A percentile compares a stretch with the other conserved stretches of the same genome.
Evolutionary conservation across 2,329 filamentous ascomycete genomes (phyloP).

Genomic region (Fusarium sarcochroum): DNA sequence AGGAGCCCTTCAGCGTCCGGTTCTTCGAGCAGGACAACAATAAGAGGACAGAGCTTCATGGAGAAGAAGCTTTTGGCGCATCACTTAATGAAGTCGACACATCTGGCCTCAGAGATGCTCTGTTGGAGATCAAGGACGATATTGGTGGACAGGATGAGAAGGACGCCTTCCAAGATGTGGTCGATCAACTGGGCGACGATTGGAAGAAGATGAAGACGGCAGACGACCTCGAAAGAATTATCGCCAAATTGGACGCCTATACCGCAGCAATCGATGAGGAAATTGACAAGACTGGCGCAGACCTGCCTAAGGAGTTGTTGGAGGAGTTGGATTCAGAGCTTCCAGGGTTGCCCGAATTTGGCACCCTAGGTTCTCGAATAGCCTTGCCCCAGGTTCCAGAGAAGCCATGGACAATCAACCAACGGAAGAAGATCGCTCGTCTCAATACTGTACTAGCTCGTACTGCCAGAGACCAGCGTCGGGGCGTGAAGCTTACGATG

Average conservation of each 20-base stretch:
- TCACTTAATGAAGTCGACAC: slow-evolving; percentile 56
- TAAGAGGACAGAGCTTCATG: slow-evolving; percentile 55
- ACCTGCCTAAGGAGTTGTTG: slow-evolving; percentile 52
- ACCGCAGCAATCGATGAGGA: slow-evolving; percentile 54
- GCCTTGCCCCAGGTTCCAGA: slow-evolving; percentile 55
- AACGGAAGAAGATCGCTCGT: slow-evolving; percentile 56
- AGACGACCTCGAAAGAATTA: slow-evolving; percentile 54
- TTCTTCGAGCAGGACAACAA: slow-evolving; percentile 64
- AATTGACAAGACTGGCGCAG: slow-evolving; percentile 51
- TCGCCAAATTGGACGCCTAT: slow-evolving; percentile 54
- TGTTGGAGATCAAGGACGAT: slow-evolving; percentile 57
- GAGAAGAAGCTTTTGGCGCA: slow-evolving; percentile 58
- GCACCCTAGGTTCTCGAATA: slow-evolving; percentile 44
- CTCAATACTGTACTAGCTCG: slow-evolving; percentile 53
- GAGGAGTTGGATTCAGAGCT: slow-evolving; percentile 53
- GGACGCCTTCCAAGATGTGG: slow-evolving; percentile 54
- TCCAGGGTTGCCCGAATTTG: slow-evolving; percentile 44
- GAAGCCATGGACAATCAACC: slow-evolving; percentile 55
- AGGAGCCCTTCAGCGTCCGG: slow-evolving; percentile 54
- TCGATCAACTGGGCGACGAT: slow-evolving; percentile 52
- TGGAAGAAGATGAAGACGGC: slow-evolving; percentile 52
- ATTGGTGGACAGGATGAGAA: slow-evolving; percentile 54
- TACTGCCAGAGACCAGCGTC: slow-evolving; percentile 49
- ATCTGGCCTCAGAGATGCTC: slow-evolving; percentile 54
- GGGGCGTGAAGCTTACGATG: slow-evolving; percentile 47